A percentile compares a stretch with the other conserved stretches of the same genome.
Evolutionary conservation across 208 protist genomes (phyloP).

Genomic region (Crithidia expoeki): DNA sequence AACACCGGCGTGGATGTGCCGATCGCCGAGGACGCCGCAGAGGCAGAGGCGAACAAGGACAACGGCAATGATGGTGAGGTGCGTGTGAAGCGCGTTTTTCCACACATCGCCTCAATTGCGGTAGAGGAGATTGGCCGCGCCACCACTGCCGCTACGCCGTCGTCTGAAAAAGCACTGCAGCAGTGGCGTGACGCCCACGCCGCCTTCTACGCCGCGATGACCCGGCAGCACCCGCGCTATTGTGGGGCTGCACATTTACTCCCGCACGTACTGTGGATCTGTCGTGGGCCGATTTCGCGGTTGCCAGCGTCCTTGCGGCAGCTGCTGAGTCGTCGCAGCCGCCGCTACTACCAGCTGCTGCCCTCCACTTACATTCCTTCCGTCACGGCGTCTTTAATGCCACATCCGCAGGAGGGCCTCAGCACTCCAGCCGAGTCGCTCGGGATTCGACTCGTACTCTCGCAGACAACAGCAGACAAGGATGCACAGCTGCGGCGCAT

Average conservation of each 20-base stretch:
- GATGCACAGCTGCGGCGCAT: slow-evolving; percentile 55
- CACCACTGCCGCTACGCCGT: background rate
- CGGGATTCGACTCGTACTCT: slow-evolving; percentile 53
- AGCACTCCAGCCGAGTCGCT: slow-evolving; percentile 50
- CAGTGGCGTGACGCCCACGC: slow-evolving; percentile 27
- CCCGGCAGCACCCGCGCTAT: slow-evolving; percentile 30
- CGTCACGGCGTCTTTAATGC: slow-evolving; percentile 34
- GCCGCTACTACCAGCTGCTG: slow-evolving; percentile 74
- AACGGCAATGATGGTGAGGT: background rate
- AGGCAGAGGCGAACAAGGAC: slow-evolving; percentile 2
- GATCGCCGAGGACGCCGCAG: background rate
- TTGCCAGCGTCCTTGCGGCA: slow-evolving; percentile 48
- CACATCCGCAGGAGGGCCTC: slow-evolving; percentile 36
- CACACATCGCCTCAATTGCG: slow-evolving; percentile 44
- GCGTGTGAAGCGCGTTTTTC: slow-evolving; percentile 21
- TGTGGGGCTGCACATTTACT: slow-evolving; percentile 14
- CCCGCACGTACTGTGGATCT: slow-evolving; percentile 61
- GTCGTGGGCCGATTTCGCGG: slow-evolving; percentile 41
- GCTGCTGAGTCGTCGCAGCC: slow-evolving; percentile 56
- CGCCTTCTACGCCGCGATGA: slow-evolving; percentile 2
- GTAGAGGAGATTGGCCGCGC: slow-evolving; percentile 43
- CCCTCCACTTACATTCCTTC: slow-evolving; percentile 36
- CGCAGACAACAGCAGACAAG: slow-evolving; percentile 56
- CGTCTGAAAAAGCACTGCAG: slow-evolving; percentile 25
- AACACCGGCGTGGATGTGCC: slow-evolving; percentile 27